Conservation (phyloP, 257 asterid species). For the Solanum pimpinellifolium region DNA sequence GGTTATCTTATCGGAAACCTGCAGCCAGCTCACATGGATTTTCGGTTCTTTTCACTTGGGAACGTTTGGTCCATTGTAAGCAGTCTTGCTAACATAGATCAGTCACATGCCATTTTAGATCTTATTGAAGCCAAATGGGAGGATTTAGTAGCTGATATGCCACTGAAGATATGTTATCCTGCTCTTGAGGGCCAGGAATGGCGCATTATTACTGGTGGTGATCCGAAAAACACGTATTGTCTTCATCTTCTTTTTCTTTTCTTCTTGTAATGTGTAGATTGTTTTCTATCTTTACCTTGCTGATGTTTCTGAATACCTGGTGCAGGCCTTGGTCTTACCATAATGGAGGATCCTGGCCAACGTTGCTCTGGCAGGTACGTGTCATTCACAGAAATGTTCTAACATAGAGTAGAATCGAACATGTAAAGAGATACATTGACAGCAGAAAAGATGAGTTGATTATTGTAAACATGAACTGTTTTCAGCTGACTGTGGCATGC, state of each 20-base stretch:
- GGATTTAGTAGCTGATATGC: constrained; percentile 68
- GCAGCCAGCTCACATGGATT: constrained; percentile 91
- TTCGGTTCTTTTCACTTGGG: constrained; percentile 73
- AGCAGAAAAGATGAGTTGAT: neutral
- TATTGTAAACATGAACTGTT: neutral
- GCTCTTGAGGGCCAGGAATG: constrained; percentile 74
- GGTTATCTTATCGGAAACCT: constrained; percentile 72
- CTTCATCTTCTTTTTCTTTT: neutral
- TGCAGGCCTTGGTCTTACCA: constrained; percentile 94
- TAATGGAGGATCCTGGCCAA: constrained; percentile 85
- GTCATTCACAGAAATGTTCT: neutral
- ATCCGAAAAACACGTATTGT: constrained; percentile 72
- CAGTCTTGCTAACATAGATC: constrained; percentile 58
- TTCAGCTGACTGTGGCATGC: constrained; percentile 71
- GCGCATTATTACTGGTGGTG: constrained; percentile 72
- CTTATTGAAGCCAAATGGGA: constrained; percentile 68
- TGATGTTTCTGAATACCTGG: neutral
- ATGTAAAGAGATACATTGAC: neutral
- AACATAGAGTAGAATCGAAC: neutral
- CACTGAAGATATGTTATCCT: constrained; percentile 72
- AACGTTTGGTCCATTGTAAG: constrained; percentile 64
- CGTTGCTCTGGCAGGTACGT: constrained; percentile 75
- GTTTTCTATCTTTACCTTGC: neutral
- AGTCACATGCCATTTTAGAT: constrained; percentile 66
- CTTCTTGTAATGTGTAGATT: neutral